Evolutionary conservation across 2,329 filamentous ascomycete species (phyloP).

Genomic region (Claviceps lovelessii): DNA sequence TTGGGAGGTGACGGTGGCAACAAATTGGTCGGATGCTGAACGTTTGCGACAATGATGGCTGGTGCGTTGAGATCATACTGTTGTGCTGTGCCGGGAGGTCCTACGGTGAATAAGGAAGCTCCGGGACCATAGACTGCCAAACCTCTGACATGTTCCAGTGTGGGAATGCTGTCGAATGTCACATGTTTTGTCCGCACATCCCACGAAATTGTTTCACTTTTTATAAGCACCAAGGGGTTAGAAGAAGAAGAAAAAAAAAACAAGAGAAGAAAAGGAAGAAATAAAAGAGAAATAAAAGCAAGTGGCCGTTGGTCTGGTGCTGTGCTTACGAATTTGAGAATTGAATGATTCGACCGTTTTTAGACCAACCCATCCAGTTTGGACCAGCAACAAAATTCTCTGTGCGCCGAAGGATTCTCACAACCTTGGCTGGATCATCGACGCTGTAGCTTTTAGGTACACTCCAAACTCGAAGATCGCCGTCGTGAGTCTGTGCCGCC

Average conservation of each 20-base stretch:
- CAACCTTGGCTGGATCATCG: conserved; percentile 70
- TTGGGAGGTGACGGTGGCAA: conserved; percentile 72
- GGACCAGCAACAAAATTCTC: conserved; percentile 61
- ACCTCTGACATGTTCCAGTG: conserved; percentile 64
- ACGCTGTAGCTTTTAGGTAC: conserved; percentile 65
- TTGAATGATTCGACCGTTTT: conserved; percentile 91
- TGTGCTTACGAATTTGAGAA: conserved; percentile 69
- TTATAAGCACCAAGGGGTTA: background rate
- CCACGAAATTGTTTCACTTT: conserved; percentile 81
- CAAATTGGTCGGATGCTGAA: conserved; percentile 69
- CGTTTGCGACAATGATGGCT: conserved; percentile 66
- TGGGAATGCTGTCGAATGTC: conserved; percentile 77
- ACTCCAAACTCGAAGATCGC: conserved; percentile 91
- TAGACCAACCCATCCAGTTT: conserved; percentile 98
- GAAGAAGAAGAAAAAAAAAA: background rate
- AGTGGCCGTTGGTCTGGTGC: background rate
- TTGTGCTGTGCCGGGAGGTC: conserved; percentile 76
- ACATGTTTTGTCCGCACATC: conserved; percentile 97
- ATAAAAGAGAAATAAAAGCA: background rate
- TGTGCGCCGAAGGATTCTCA: conserved; percentile 68
- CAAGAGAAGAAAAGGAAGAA: too few relatives aligned
- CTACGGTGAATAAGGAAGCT: conserved; percentile 83
- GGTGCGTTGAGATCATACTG: conserved; percentile 88
- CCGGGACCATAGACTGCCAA: conserved; percentile 80
- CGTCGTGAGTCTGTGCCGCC: conserved; percentile 80